Evolutionary conservation across 352 stramenopile genomes (phyloP).

Genomic region (Pythium grandisporangium): DNA sequence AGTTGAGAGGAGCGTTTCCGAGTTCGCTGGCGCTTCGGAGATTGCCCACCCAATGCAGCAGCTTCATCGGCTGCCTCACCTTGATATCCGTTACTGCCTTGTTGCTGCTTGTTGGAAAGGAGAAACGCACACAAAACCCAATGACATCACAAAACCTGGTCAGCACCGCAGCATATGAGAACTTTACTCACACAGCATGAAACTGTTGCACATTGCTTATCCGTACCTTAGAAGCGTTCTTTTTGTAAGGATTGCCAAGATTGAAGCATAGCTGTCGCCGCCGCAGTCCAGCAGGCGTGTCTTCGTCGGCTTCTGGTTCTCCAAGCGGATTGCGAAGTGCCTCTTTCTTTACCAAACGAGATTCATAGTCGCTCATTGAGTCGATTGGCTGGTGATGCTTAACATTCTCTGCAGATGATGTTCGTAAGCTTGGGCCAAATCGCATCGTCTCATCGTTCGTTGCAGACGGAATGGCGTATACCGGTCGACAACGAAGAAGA

Average conservation of each 20-base stretch:
- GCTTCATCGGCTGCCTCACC: conserved; percentile 81
- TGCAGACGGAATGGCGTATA: conserved; percentile 2
- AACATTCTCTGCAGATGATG: conserved; percentile 69
- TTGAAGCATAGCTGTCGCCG: conserved; percentile 81
- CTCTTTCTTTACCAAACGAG: conserved; percentile 81
- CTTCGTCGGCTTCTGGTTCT: conserved; percentile 78
- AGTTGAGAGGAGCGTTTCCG: conserved; percentile 81
- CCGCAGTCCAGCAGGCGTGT: conserved; percentile 60
- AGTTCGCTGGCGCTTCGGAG: conserved; percentile 71
- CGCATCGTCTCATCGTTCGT: conserved; percentile 22
- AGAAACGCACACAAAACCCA: too few species aligned
- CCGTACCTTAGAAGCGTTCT: conserved; percentile 73
- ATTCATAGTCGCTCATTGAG: conserved; percentile 86
- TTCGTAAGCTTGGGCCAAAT: conserved; percentile 44
- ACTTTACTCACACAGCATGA: too few species aligned
- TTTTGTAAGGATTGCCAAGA: conserved; percentile 85
- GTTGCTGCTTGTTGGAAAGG: too few species aligned
- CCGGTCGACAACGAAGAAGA: not conserved
- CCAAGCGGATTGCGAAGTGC: conserved; percentile 74
- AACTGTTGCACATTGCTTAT: too few species aligned
- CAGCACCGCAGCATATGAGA: too few species aligned
- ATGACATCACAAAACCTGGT: too few species aligned
- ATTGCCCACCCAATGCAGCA: conserved; percentile 61
- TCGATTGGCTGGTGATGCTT: conserved; percentile 82
- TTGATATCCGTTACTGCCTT: conserved; percentile 76